Evolutionary conservation across 768 basidiomycete genomes (phyloP).

Genomic region (Pleurotus tuoliensis): DNA sequence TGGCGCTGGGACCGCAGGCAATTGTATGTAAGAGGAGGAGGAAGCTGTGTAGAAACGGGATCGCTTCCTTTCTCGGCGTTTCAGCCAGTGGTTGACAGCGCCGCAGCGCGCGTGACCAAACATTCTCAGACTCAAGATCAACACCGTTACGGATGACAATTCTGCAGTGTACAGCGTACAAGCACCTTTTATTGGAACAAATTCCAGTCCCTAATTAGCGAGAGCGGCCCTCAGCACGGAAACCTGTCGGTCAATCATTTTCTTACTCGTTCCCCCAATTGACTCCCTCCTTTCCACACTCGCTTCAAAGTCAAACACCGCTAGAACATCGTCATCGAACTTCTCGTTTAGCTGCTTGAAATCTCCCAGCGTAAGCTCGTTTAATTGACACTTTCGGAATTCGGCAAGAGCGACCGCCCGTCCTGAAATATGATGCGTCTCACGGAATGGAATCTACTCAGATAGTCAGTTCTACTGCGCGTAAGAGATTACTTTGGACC

Average conservation of each 20-base stretch:
- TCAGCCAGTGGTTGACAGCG: constrained; percentile 1
- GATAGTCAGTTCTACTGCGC: neutral
- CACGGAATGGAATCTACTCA: constrained; percentile 89
- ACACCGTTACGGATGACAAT: too few species aligned
- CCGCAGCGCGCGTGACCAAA: constrained; percentile 7
- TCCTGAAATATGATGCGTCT: constrained; percentile 98
- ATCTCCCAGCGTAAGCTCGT: constrained; percentile 76
- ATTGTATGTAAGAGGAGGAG: neutral
- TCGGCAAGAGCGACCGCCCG: constrained; percentile 95
- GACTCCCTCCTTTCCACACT: constrained; percentile 90
- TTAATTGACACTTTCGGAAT: constrained; percentile 71
- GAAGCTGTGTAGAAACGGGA: constrained; percentile 5
- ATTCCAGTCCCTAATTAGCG: constrained; percentile 20
- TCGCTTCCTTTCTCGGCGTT: constrained; percentile 5
- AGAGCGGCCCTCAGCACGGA: constrained; percentile 64
- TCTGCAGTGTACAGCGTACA: too few species aligned
- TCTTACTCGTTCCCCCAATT: constrained; percentile 86
- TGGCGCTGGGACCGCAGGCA: constrained; percentile 4
- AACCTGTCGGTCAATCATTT: constrained; percentile 85
- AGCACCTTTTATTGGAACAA: neutral
- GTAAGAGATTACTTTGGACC: constrained; percentile 1
- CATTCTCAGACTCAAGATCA: too few species aligned
- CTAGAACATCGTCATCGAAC: constrained; percentile 78
- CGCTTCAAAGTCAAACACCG: constrained; percentile 92
- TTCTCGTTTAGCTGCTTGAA: constrained; percentile 70